Base-by-base conservation (phyloP, 2,329 filamentous ascomycete species). In the Alternaria brassicicola region DNA sequence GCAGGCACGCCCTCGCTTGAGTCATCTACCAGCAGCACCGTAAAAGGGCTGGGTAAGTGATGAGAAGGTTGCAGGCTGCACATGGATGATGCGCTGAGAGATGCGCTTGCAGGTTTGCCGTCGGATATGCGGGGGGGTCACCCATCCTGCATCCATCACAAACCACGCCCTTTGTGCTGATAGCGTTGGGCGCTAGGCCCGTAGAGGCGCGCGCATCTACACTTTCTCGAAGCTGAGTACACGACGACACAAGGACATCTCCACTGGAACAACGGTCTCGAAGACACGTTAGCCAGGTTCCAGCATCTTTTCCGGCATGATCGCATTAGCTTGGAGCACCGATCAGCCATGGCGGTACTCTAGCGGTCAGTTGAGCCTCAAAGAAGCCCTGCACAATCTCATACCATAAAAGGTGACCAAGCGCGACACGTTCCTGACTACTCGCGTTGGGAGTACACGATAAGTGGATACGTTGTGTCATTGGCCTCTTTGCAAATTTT, bases 381-480 rank as follows among this genome's bases (percentile, higher is more conserved):
- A 48, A 3, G 26, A 17, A 26, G 25, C 51, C 26, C 7, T 38
- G n/a, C 31, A 31, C 26, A 23, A 6, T 13, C 28, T 43, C 28
- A 52, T 45, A 21, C 19, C 39, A 35, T 15, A 45, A 52, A 45
- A n/a, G 26, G 26, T 19, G 26, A 35, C 30, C 35, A 35, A 46
- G 43, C 33, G 52, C 51, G 54, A 33, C 52, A 51, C 23, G 48
- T 51, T 47, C 39, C 33, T 52, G 55, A 30, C 42, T 59, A 26
- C 39, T 31, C 10, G 43, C 25, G 56, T 60, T 23, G 62, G 33
- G 55, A 54, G 46, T 57, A 64, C 54, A 62, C 62, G 61, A 56
- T 42, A 42, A 56, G 69, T 73, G 69, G 71, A 66, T 67, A 55
- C 59, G 23, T 13, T 30, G 54, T 68, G 64, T 70, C 57, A 66